A percentile compares a stretch with the other conserved stretches of the same genome.
These are phyloP conservation scores for Chlamydomonas applanata DNA, from an alignment of 139 green algal genomes.

Conservation along the genomic window DNA sequence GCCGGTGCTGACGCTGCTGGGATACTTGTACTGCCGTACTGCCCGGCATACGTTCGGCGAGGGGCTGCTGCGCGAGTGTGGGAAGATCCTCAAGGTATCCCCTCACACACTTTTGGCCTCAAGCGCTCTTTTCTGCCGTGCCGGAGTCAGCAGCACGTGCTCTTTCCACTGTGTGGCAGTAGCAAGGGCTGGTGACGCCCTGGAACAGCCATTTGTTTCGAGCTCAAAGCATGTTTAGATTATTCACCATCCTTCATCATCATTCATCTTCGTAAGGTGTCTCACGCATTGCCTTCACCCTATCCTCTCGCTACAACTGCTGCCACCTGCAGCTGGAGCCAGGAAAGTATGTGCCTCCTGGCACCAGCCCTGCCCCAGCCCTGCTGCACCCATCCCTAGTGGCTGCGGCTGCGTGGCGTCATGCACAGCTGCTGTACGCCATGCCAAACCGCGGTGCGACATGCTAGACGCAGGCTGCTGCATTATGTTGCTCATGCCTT, in stretches of 20 bases:
- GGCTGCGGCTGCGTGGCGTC: background rate
- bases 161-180: slow-evolving; percentile 71
- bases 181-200: slow-evolving; percentile 70
- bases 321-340: background rate
- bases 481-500: background rate
- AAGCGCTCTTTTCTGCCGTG: background rate
- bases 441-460: slow-evolving; percentile 13
- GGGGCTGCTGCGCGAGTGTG: slow-evolving; percentile 62
- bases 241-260: too few relatives aligned
- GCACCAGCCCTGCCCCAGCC: background rate
- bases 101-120: background rate
- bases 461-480: background rate
- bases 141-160: background rate
- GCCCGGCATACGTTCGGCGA: slow-evolving; percentile 73
- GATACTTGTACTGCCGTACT: slow-evolving; percentile 58
- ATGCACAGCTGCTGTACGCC: slow-evolving; percentile 34
- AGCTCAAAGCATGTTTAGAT: too few relatives aligned
- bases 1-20: slow-evolving; percentile 61
- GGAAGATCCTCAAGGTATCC: slow-evolving; percentile 33
- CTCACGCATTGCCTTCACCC: too few relatives aligned
- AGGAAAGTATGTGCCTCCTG: background rate
- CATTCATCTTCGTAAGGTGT: too few relatives aligned
- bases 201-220: too few relatives aligned
- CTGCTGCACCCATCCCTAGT: background rate
- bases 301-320: too few relatives aligned